phyloP scores from a whole-genome alignment of 2,329 filamentous ascomycete species.

The Penicillium sp. region DNA sequence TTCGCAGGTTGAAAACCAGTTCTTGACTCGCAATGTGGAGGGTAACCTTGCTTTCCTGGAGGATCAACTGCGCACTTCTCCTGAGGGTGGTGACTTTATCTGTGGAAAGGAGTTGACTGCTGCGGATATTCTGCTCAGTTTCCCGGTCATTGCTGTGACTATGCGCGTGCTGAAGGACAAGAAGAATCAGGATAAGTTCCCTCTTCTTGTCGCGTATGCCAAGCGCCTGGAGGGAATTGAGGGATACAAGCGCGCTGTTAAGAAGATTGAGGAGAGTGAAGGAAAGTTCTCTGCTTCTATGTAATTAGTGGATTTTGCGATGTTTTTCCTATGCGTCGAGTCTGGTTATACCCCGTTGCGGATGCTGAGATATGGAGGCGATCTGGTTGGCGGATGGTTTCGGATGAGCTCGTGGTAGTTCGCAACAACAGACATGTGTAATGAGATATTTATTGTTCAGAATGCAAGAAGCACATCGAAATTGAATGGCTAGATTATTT shows the following conservation, averaged over 20 bases:
- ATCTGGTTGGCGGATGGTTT: constrained; percentile 6
- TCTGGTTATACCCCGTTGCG: background rate
- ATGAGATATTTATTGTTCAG: background rate
- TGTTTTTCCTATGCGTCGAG: background rate
- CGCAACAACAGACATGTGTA: background rate
- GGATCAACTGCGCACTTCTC: constrained; percentile 45
- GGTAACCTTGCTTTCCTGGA: constrained; percentile 49
- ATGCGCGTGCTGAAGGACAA: constrained; percentile 35
- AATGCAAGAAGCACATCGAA: background rate
- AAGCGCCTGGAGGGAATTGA: constrained; percentile 37
- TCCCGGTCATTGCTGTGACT: constrained; percentile 45
- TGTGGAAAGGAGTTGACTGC: constrained; percentile 47
- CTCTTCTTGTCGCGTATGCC: constrained; percentile 39
- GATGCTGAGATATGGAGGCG: background rate
- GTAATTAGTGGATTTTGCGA: constrained; percentile 11
- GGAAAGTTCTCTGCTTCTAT: constrained; percentile 36
- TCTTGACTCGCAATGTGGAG: constrained; percentile 43
- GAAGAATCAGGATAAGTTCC: constrained; percentile 38
- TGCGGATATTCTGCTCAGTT: constrained; percentile 51
- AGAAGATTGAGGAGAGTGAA: constrained; percentile 45
- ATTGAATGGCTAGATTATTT: background rate
- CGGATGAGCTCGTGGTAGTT: background rate
- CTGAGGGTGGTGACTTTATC: constrained; percentile 40
- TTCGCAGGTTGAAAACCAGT: constrained; percentile 42
- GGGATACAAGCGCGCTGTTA: constrained; percentile 42